Base-by-base conservation (phyloP, 148 eudicot genomes). In the Vaccinium corymbosum region DNA sequence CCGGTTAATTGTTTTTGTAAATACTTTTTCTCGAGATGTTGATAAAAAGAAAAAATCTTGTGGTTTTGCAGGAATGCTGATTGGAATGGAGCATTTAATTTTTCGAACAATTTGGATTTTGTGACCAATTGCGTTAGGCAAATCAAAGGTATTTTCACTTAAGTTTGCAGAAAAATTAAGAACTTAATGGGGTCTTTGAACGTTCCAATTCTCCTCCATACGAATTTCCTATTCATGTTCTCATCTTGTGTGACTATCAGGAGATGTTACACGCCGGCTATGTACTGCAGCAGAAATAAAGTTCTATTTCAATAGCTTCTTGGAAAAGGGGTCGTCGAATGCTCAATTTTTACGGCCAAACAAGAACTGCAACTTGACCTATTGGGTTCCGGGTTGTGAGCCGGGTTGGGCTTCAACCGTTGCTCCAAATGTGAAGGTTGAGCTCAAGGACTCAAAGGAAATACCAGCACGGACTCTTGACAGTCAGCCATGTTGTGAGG, bases 261-360 rank as follows among this genome's bases (percentile, higher is more conserved):
- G 89, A 92, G 99, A 95, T 90, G 88, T 94, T 62, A 86, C 91
- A n/a, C 87, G 90, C 86, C 79, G 98, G 78, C 75, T 97, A 78
- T 97, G 99, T 29, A 93, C 90, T 8, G 93, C 98, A 71, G 95
- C 99, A 25, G 99, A 97, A 86, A 92, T 94, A 76, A 95, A 90
- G 87, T 89, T 92, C 80, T 97, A 93, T 76, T 92, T 97, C 82
- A 86, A 82, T 4, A 97, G 93, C 85, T 93, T 95, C 83, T 76
- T 90, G 50, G 90, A 89, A n/a, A 85, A 78, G 16, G 78, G 81
- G 15, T 83, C 88, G 32, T 87, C 88, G 81, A 85, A 85, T 29
- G 90, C 92, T 16, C 92, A 86, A 53, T 80, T 91, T 87, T 85
- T 94, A 81, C 90, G 90, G 72, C 99, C 97, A 35, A 95, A 97